These are phyloP conservation scores for Alternaria brassicicola DNA, from an alignment of 2,329 filamentous ascomycete genomes.

Conservation along the genomic window DNA sequence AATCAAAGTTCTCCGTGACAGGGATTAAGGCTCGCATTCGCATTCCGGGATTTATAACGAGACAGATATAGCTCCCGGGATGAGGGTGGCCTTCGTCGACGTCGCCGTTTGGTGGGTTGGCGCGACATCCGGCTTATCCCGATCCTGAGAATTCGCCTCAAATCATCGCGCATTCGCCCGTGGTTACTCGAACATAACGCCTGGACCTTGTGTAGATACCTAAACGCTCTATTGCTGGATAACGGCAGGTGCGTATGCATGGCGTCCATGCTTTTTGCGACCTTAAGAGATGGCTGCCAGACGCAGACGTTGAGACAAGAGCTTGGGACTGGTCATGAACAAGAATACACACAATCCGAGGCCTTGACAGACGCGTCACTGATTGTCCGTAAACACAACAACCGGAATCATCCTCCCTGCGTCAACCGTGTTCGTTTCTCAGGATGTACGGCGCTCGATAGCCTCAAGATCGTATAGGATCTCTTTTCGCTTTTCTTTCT, in stretches of 20 bases:
- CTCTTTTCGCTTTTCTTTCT: not conserved
- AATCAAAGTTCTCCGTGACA: not conserved
- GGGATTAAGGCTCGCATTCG: slow-evolving; percentile 20
- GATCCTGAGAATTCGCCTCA: not conserved
- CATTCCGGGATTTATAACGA: slow-evolving; percentile 1
- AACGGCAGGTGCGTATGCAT: not conserved
- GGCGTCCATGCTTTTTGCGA: not conserved
- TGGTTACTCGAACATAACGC: not conserved
- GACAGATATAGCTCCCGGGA: not conserved
- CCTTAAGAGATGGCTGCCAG: not conserved
- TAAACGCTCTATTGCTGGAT: not conserved
- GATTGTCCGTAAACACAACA: not conserved
- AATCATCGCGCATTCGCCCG: not conserved
- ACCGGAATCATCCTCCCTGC: not conserved
- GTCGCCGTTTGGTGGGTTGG: not conserved
- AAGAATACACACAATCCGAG: not conserved
- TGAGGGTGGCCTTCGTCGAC: not conserved
- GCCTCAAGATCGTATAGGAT: not conserved
- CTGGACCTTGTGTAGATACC: not conserved
- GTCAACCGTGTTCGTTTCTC: not conserved
- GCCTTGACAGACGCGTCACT: not conserved
- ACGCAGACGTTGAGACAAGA: not conserved
- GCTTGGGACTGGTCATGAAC: not conserved
- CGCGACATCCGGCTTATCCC: not conserved
- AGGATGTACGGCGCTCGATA: not conserved